Evolutionary conservation across 2,329 filamentous ascomycete genomes (phyloP).

Genomic region (Ophiostoma ips): DNA sequence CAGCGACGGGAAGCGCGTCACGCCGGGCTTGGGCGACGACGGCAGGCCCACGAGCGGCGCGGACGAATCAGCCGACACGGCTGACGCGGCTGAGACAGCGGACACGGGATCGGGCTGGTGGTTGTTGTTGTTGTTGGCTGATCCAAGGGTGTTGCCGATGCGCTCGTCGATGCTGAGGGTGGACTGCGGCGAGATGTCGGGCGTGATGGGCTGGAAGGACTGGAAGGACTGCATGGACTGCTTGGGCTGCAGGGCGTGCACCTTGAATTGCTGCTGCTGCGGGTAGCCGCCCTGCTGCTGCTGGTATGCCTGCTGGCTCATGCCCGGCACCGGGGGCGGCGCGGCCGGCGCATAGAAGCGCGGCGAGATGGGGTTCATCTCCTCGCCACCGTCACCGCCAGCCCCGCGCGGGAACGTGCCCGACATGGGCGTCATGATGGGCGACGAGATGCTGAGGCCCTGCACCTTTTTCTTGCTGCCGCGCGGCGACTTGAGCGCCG

Average conservation of each 20-base stretch:
- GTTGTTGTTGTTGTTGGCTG: slow-evolving; percentile 7
- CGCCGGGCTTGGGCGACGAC: slow-evolving; percentile 34
- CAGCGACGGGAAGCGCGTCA: slow-evolving; percentile 24
- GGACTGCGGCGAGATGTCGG: slow-evolving; percentile 33
- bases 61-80: slow-evolving; percentile 26
- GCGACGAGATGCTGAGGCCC: slow-evolving; percentile 47
- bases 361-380: slow-evolving; percentile 43
- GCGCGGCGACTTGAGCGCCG: slow-evolving; percentile 46
- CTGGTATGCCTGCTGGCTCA: slow-evolving; percentile 22
- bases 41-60: slow-evolving; percentile 38
- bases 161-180: slow-evolving; percentile 43
- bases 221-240: slow-evolving; percentile 7
- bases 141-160: slow-evolving; percentile 25
- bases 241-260: neutral
- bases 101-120: too few species aligned
- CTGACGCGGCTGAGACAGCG: too few species aligned
- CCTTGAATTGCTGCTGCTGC: neutral
- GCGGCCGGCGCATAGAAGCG: slow-evolving; percentile 43
- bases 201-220: slow-evolving; percentile 23
- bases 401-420: slow-evolving; percentile 41
- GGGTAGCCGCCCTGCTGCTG: slow-evolving; percentile 1
- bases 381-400: slow-evolving; percentile 35
- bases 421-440: slow-evolving; percentile 50
- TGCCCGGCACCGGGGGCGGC: slow-evolving; percentile 39
- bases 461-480: slow-evolving; percentile 39